Conservation (phyloP, 768 basidiomycete genomes). For the Auricularia cornea region DNA sequence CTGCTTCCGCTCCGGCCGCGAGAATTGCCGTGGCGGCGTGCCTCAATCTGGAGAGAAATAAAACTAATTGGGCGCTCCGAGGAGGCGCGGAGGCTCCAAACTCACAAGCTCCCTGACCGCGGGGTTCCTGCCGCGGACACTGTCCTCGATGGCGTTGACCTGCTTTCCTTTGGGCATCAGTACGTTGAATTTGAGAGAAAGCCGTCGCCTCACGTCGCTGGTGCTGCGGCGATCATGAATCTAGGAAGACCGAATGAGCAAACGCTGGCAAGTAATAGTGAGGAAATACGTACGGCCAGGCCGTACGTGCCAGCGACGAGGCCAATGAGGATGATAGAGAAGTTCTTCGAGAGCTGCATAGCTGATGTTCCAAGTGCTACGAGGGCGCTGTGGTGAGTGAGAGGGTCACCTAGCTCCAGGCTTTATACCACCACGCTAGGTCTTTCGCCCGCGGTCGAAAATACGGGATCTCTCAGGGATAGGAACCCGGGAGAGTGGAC, state of each 20-base stretch:
- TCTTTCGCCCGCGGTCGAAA: too few relatives aligned
- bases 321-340: neutral
- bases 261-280: neutral
- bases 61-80: too few relatives aligned
- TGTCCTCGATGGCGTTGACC: neutral
- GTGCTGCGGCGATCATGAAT: neutral
- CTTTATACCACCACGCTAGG: neutral
- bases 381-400: neutral
- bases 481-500: neutral
- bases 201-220: neutral
- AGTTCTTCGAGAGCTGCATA: neutral
- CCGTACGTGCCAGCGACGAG: neutral
- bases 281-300: neutral
- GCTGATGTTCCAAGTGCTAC: neutral
- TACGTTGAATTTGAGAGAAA: neutral
- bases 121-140: neutral
- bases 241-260: neutral
- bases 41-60: neutral
- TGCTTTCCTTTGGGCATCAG: neutral
- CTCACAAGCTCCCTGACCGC: neutral
- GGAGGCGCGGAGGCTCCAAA: too few relatives aligned
- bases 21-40: neutral
- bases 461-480: too few relatives aligned
- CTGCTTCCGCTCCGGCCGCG: neutral
- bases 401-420: neutral